Base-by-base conservation (phyloP, 2,329 filamentous ascomycete genomes). In the Penicillium psychrosexuale region DNA sequence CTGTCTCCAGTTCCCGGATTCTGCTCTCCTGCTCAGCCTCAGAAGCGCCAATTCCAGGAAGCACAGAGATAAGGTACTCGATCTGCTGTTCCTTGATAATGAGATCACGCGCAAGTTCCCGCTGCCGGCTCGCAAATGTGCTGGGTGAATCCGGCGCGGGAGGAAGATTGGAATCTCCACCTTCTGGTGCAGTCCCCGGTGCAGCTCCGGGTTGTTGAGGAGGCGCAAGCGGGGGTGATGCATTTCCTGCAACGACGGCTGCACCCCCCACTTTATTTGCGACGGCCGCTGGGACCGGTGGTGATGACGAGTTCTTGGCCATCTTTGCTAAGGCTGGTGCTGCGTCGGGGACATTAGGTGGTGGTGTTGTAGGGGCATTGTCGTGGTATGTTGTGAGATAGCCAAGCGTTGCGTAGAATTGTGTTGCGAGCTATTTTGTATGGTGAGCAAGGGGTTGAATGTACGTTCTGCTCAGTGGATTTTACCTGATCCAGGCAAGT, bases 51-150 rank as follows among this genome's bases (percentile, higher is more conserved):
- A 79, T 75, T 15, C 78, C 78, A 0, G 78, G 78, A 43, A 80
- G 56, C 28, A 75, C 71, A 6, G 72, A 72, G 39, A 80, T 76
- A 48, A 80, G 58, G 47, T 77, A 74, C 65, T 80, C 78, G 51
- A 80, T 80, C 69, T 80, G 77, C 66, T 78, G 75, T 51, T 78
- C 75, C 63, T 80, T 80, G 54, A 77, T 72, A 38, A 80, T 73
- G 3, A 80, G 65, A 57, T 80, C 78, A 3, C 76, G 70, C n/a
- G 77, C 77, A 6, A 80, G 62, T 57, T 80, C 78, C 11, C 72
- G 67, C 66, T 79, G 77, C 6, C 77, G 72, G 22, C 68, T 68
- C 0, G 73, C 70, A 55, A 80, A 80, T 13, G 69, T 71, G 36
- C 66, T 61, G 8, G 75, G 72, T 0, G 74, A 68, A 56, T 78